Evolutionary conservation across 2,329 filamentous ascomycete genomes (phyloP).

Genomic region (Colletotrichum sublineola): DNA sequence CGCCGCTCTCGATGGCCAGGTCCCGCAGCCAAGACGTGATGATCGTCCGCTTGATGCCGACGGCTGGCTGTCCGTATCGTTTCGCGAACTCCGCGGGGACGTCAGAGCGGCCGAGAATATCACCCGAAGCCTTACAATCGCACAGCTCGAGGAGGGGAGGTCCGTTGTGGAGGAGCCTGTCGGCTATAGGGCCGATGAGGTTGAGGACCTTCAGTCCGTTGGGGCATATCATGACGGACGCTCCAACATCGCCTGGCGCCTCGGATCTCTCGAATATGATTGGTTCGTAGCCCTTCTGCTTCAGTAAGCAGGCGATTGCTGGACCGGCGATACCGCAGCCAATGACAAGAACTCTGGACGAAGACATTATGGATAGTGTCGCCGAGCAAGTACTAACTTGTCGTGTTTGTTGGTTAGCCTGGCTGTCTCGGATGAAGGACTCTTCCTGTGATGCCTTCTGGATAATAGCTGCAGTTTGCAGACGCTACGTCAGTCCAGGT

Average conservation of each 20-base stretch:
- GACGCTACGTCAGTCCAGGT: too few species aligned
- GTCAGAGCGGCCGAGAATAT: conserved; percentile 43
- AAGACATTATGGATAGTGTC: conserved; percentile 11
- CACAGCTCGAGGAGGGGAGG: conserved; percentile 42
- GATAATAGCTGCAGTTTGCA: too few species aligned
- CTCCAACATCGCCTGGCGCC: conserved; percentile 45
- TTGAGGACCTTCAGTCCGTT: conserved; percentile 47
- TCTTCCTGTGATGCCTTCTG: too few species aligned
- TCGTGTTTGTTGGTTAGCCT: too few species aligned
- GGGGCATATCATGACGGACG: conserved; percentile 47
- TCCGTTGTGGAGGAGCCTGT: conserved; percentile 22
- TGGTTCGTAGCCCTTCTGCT: conserved; percentile 46
- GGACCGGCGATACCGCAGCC: conserved; percentile 47
- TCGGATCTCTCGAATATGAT: conserved; percentile 47
- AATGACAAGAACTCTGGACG: conserved; percentile 43
- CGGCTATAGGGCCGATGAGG: conserved; percentile 39
- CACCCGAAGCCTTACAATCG: conserved; percentile 42
- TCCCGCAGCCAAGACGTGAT: conserved; percentile 44
- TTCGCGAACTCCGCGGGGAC: conserved; percentile 41
- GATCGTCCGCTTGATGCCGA: conserved; percentile 44
- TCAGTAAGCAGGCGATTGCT: conserved; percentile 44
- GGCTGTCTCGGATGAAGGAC: too few species aligned
- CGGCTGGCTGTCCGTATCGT: conserved; percentile 44
- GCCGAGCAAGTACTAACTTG: too few species aligned
- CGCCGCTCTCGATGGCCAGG: conserved; percentile 36